These are phyloP conservation scores for Fusarium haematococcum DNA, from an alignment of 2,329 filamentous ascomycete genomes.

Conservation along the genomic window DNA sequence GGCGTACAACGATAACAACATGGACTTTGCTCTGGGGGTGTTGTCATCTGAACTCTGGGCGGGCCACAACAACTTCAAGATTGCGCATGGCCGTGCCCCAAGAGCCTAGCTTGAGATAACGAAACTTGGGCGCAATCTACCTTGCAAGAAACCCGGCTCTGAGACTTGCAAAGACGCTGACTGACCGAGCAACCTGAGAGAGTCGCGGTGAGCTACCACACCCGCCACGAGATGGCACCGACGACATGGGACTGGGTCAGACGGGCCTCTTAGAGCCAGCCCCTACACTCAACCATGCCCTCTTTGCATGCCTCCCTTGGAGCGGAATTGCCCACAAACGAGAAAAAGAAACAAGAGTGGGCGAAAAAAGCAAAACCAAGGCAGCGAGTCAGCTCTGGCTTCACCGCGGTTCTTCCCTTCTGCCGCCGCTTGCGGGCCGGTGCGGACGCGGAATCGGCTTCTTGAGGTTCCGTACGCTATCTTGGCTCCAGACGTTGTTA, in stretches of 20 bases:
- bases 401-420: constrained; percentile 3
- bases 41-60: neutral
- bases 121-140: neutral
- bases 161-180: neutral
- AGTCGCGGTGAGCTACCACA: constrained; percentile 33
- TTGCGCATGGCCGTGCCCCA: neutral
- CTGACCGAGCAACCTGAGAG: neutral
- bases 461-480: constrained; percentile 31
- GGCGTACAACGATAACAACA: neutral
- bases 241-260: constrained; percentile 49
- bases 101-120: neutral
- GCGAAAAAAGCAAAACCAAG: constrained; percentile 12
- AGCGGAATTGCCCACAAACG: constrained; percentile 15
- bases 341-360: constrained; percentile 23
- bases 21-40: neutral
- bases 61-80: neutral
- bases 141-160: neutral
- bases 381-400: constrained; percentile 37
- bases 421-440: constrained; percentile 36
- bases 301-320: constrained; percentile 1
- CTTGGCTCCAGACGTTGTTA: neutral
- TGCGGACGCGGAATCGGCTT: constrained; percentile 38
- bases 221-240: constrained; percentile 34
- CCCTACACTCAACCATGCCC: neutral
- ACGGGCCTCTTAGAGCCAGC: constrained; percentile 33